Percentiles rank a stretch among this genome's conserved stretches.
Evolutionary conservation across 2,329 filamentous ascomycete genomes (phyloP).

Genomic region (Stachybotrys elegans): DNA sequence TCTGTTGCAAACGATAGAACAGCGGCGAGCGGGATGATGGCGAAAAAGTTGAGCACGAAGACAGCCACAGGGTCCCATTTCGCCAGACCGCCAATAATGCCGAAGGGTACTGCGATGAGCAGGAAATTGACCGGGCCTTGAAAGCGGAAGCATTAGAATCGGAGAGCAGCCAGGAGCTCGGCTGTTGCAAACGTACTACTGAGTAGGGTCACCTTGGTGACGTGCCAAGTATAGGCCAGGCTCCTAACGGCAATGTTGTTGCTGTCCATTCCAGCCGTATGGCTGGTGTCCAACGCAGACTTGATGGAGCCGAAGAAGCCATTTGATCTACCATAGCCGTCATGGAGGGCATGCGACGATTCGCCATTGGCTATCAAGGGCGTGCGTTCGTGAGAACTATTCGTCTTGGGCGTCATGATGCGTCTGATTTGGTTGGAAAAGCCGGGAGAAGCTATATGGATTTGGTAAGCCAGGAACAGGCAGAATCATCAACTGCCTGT

Average conservation of each 20-base stretch:
- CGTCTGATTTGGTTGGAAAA: constrained; percentile 20
- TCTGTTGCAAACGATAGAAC: constrained; percentile 74
- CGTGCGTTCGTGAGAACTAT: constrained; percentile 30
- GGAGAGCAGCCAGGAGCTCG: too few relatives aligned
- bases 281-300: constrained; percentile 39
- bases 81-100: constrained; percentile 60
- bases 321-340: too few relatives aligned
- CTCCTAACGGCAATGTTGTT: constrained; percentile 38
- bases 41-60: constrained; percentile 75
- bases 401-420: constrained; percentile 25
- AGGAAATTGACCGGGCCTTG: constrained; percentile 62
- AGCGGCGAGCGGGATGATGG: constrained; percentile 70
- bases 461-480: too few relatives aligned
- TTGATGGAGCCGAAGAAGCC: too few relatives aligned
- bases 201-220: constrained; percentile 51
- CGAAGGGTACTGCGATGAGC: constrained; percentile 69
- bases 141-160: neutral
- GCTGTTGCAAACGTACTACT: constrained; percentile 46
- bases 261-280: constrained; percentile 49
- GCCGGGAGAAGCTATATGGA: constrained; percentile 18
- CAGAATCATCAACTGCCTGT: too few relatives aligned
- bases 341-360: too few relatives aligned
- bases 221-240: constrained; percentile 47
- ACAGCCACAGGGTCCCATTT: constrained; percentile 62
- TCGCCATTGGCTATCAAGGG: constrained; percentile 37